Base-by-base conservation (phyloP, 352 stramenopile species). In the Pseudoperonospora humuli region DNA sequence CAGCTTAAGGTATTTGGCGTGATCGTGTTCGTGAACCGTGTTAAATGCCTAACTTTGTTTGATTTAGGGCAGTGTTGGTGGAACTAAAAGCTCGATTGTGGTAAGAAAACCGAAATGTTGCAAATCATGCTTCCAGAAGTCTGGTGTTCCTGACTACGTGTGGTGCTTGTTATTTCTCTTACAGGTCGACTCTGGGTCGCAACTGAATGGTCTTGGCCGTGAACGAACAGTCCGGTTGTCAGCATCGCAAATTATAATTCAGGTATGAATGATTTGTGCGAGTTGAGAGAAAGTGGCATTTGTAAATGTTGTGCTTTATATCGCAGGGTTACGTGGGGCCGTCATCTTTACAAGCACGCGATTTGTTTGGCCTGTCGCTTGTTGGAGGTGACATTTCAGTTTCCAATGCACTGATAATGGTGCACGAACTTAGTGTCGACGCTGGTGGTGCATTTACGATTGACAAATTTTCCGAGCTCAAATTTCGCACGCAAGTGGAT, bases 391-490 rank as follows among this genome's bases (percentile, higher is more conserved):
- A 73, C 25, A 48, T 78, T n/a, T 69, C 65, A 10, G 62, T 83
- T 42, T 72, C 66, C 1, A 75, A 83, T 54, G 66, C 63, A 32
- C 46, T 80, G 15, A 39, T 61, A 11, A 57, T 83, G 44, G 57
- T 72, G 3, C 45, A 69, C 9, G 40, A 58, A 10, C 57, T 83
- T 6, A 43, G 64, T 19, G 39, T 78, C 6, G 27, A 45, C 29
- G 64, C 68, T 31, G 33, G 42, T 7, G 60, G 63, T 20, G 43
- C 34, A 4, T 36, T 75, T 15, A 50, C 54, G 1, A 54, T 90
- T 38, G 78, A 90, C 42, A 81, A 82, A 35, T 90, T 75, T 50
- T 81, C 78, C 1, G 64, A 75, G 11, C 40, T 81, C n/a, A 79
- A 85, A 34, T 86, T 89, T 44, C 63, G 45, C 18, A 29, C 35